Conservation (phyloP, 805 yeast species). For the Schwanniomyces sp. region DNA sequence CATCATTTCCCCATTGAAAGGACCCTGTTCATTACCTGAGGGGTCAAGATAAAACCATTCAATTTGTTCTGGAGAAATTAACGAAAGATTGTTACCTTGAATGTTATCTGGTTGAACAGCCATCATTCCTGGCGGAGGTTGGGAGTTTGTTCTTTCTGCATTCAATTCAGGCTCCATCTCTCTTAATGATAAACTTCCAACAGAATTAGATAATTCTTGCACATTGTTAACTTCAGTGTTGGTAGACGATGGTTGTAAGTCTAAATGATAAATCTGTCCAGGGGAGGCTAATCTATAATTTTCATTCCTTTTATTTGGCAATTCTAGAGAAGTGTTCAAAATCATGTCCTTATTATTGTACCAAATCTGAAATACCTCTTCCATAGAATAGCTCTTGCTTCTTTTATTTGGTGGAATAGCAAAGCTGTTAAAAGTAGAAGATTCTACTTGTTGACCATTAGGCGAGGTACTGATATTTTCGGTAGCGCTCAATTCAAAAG, state of each 20-base stretch:
- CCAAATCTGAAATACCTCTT: constrained; percentile 57
- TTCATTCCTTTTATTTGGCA: constrained; percentile 16
- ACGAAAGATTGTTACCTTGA: constrained; percentile 7
- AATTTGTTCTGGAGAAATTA: constrained; percentile 41
- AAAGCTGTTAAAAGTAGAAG: background rate
- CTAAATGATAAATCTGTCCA: constrained; percentile 36
- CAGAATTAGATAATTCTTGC: constrained; percentile 5
- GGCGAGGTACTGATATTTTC: background rate
- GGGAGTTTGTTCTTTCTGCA: background rate
- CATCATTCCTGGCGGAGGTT: constrained; percentile 20
- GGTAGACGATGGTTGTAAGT: constrained; percentile 17
- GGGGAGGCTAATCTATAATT: constrained; percentile 31
- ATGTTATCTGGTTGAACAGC: background rate
- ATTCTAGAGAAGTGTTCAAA: constrained; percentile 11
- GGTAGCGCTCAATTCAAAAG: background rate
- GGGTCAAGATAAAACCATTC: constrained; percentile 78
- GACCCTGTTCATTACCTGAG: constrained; percentile 73
- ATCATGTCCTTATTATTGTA: constrained; percentile 28
- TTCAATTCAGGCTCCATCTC: background rate
- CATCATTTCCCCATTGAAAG: constrained; percentile 73
- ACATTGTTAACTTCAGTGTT: background rate
- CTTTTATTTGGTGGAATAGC: constrained; percentile 38
- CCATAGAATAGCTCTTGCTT: constrained; percentile 47
- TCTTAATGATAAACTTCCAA: constrained; percentile 8
- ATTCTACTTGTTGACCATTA: background rate